Evolutionary conservation across 164 flowering plant genomes (phyloP).

Genomic region (Amborella trichopoda): DNA sequence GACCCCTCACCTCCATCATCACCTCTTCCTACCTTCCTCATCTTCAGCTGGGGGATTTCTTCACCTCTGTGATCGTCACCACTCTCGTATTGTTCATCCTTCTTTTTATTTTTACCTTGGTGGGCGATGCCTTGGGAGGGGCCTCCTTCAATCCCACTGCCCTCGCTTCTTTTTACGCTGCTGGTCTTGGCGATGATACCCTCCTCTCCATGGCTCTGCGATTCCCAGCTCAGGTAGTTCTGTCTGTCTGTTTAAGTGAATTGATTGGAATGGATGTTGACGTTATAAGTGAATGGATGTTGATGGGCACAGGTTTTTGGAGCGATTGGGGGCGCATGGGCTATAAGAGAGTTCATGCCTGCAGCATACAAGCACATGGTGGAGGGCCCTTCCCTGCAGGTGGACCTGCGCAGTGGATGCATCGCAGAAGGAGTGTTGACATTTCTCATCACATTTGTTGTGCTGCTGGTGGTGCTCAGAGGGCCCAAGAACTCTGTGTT

Average conservation of each 20-base stretch:
- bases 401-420: constrained; percentile 70
- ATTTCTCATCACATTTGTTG: constrained; percentile 44
- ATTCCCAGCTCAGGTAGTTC: constrained; percentile 71
- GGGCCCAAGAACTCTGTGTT: constrained; percentile 43
- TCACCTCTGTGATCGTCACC: constrained; percentile 21
- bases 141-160: constrained; percentile 77
- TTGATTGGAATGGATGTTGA: not conserved
- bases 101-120: constrained; percentile 25
- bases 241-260: not conserved
- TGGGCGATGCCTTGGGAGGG: constrained; percentile 50
- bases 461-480: constrained; percentile 40
- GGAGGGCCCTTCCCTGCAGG: constrained; percentile 67
- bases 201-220: constrained; percentile 68
- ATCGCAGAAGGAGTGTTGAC: constrained; percentile 78
- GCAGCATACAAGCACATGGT: constrained; percentile 56
- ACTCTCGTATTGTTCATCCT: constrained; percentile 28
- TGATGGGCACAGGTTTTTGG: constrained; percentile 7
- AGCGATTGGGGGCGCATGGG: constrained; percentile 60
- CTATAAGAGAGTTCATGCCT: constrained; percentile 56
- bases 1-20: constrained; percentile 26
- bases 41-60: constrained; percentile 22
- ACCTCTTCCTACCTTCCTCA: constrained; percentile 9
- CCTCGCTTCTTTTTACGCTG: constrained; percentile 61
- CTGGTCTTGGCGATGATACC: constrained; percentile 41
- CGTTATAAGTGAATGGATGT: not conserved